Conservation (phyloP, 2,329 filamentous ascomycete genomes). For the Fusarium nelsonii region DNA sequence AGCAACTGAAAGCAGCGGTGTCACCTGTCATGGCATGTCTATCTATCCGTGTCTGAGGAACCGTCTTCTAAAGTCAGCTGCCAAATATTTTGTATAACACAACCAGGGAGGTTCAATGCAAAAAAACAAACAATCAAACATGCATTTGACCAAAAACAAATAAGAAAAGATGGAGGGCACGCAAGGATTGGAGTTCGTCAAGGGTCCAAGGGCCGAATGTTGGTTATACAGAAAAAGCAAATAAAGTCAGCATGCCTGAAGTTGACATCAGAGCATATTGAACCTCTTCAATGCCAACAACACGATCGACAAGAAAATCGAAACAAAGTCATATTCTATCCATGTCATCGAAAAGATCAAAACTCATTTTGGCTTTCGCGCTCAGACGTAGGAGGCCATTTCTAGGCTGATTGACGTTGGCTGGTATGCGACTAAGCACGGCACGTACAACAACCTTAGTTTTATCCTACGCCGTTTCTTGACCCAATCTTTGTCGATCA, state of each 20-base stretch:
- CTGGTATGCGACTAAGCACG: slow-evolving; percentile 17
- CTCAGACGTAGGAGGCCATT: background rate
- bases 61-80: slow-evolving; percentile 19
- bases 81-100: slow-evolving; percentile 15
- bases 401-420: background rate
- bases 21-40: slow-evolving; percentile 10
- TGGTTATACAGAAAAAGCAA: slow-evolving; percentile 12
- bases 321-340: background rate
- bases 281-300: too few relatives aligned
- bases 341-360: background rate
- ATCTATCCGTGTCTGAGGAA: slow-evolving; percentile 16
- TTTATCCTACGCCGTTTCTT: background rate
- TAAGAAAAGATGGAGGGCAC: slow-evolving; percentile 21
- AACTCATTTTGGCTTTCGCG: background rate
- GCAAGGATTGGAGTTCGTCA: slow-evolving; percentile 19
- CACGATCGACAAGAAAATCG: too few relatives aligned
- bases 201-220: slow-evolving; percentile 19
- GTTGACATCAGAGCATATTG: background rate
- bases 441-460: slow-evolving; percentile 3
- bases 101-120: background rate
- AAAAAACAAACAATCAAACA: slow-evolving; percentile 2
- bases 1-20: background rate
- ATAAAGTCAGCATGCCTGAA: background rate
- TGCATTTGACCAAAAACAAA: background rate
- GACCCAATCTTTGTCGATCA: background rate